These are phyloP conservation scores for Xenosphaeropsis pyriputrescens DNA, from an alignment of 2,329 filamentous ascomycete genomes.

Conservation along the genomic window DNA sequence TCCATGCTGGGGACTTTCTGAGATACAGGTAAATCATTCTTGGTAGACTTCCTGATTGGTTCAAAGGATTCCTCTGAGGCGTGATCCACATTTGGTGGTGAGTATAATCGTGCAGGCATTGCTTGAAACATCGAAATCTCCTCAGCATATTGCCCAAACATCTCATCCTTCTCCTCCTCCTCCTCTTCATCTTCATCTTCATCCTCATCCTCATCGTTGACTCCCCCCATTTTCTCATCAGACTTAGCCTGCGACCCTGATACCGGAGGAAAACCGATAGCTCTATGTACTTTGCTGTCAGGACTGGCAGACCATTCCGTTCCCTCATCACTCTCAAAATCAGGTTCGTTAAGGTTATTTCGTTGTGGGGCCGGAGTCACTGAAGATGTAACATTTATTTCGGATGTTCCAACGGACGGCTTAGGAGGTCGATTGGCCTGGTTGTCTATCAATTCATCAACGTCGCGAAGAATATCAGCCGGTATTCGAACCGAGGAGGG, in stretches of 20 bases:
- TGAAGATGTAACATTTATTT: not conserved
- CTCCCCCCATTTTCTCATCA: not conserved
- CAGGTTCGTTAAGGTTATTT: not conserved
- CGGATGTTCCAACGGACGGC: not conserved
- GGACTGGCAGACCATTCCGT: not conserved
- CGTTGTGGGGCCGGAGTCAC: not conserved
- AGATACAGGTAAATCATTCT: not conserved
- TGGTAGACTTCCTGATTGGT: not conserved
- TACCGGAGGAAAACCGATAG: not conserved
- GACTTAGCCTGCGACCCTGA: not conserved
- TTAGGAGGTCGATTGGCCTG: not conserved
- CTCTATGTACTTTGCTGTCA: not conserved
- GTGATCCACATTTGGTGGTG: not conserved
- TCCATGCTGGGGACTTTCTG: not conserved
- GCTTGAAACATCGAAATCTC: not conserved
- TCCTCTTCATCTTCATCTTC: not conserved
- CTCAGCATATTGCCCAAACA: not conserved
- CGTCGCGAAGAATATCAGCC: constrained; percentile 9
- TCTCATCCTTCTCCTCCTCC: not conserved
- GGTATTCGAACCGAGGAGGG: constrained; percentile 19
- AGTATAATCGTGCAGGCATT: not conserved
- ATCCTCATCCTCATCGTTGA: not conserved
- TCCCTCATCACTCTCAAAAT: not conserved
- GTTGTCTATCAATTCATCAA: not conserved
- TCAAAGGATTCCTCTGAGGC: not conserved